These are phyloP conservation scores for Pyropia yezoensis DNA, from an alignment of 23 red algal species.

Conservation along the genomic window DNA sequence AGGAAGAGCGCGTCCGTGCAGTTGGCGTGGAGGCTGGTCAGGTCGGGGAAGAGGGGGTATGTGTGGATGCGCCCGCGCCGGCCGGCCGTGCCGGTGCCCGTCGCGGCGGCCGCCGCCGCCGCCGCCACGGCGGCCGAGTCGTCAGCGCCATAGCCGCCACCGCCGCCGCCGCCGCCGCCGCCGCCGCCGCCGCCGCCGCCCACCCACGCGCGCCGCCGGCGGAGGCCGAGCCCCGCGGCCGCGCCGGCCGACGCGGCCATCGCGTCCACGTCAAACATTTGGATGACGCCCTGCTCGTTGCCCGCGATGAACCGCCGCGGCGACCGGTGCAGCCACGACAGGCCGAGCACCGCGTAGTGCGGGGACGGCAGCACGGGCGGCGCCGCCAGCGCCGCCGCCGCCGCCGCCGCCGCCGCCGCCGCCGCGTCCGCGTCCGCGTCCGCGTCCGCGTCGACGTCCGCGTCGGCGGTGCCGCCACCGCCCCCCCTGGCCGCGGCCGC, in stretches of 20 bases:
- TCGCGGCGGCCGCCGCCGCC: too few relatives aligned
- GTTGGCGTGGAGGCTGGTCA: slow-evolving; percentile 78
- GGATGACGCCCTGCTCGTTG: slow-evolving; percentile 58
- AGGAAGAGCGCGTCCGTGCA: slow-evolving; percentile 55
- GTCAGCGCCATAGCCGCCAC: too few relatives aligned
- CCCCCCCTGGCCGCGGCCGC: too few relatives aligned
- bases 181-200: too few relatives aligned
- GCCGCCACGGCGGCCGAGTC: too few relatives aligned
- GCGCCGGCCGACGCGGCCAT: slow-evolving; percentile 11
- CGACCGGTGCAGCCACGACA: slow-evolving; percentile 70
- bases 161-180: too few relatives aligned
- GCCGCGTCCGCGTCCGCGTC: too few relatives aligned
- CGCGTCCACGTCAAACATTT: slow-evolving; percentile 70
- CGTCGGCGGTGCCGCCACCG: not conserved
- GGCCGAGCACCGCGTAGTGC: slow-evolving; percentile 20
- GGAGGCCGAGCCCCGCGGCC: too few relatives aligned
- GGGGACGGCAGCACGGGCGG: too few relatives aligned
- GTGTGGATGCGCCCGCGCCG: slow-evolving; percentile 40
- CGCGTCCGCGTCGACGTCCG: not conserved
- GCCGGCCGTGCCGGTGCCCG: slow-evolving; percentile 1
- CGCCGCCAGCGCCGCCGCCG: too few relatives aligned
- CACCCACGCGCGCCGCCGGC: too few relatives aligned
- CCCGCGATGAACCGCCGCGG: slow-evolving; percentile 58
- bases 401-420: too few relatives aligned
- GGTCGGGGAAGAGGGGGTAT: slow-evolving; percentile 55